Base-by-base conservation (phyloP, 495 filamentous ascomycete species). In the Podospora anserina region DNA sequence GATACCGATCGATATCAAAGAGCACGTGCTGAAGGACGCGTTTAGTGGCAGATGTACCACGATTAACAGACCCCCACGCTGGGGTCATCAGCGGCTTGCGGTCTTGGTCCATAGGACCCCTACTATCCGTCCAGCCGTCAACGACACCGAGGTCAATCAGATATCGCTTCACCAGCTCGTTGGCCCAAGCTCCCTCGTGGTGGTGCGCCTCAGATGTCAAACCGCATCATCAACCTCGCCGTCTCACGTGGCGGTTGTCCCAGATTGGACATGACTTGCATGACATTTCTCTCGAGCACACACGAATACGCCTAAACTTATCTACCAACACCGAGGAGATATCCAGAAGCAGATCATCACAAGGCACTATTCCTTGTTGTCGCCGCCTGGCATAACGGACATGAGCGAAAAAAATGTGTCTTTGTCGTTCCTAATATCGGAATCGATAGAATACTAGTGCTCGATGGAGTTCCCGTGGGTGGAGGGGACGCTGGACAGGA, bases 391-490 rank as follows among this genome's bases (percentile, higher is more conserved):
- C 39, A 18, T 49, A 49, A 49, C 39, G n/a, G 23, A 58, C 23
- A 58, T 58, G 55, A 58, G 55, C 55, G 55, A 58, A 58, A 58
- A 58, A 26, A 15, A 58, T 58, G n/a, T 58, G n/a, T 20, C 55
- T 20, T 58, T 49, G 39, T 49, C 13, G 39, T 49, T 49, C 39
- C 39, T 49, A 49, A 49, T 49, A 49, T 49, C 39, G 39, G 39
- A 49, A 13, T 58, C n/a, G 55, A 58, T 58, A 19, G 55, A 58
- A 20, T 20, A 23, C 23, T 23, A 58, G 55, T 19, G 55, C 7
- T 19, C 2, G 55, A 26, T 58, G n/a, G 55, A 23, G 55, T 49
- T 49, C 39, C 39, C 15, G 39, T 49, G 39, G 15, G 39, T 49
- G 39, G 39, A 49, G 39, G 39, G 2, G 9, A 49, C 39, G 23